phyloP scores from a whole-genome alignment of 2,329 filamentous ascomycete genomes.

The Colletotrichum caudatum region DNA sequence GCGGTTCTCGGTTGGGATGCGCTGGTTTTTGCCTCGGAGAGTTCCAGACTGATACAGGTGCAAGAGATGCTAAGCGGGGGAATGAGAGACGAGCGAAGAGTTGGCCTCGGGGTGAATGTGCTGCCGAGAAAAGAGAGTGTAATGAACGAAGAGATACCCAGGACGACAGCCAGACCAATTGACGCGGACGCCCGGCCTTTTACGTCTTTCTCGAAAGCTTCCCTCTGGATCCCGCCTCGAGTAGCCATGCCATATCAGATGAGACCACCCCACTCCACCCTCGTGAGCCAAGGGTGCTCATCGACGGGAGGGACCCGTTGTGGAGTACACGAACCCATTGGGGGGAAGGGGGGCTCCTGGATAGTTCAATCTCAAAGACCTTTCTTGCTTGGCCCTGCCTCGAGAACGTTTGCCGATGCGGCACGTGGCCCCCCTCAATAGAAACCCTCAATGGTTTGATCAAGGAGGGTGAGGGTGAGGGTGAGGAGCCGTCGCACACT shows the following conservation, averaged over 20 bases:
- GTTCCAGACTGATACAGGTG: background rate
- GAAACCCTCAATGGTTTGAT: slow-evolving; percentile 32
- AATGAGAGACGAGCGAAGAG: background rate
- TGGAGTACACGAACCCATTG: slow-evolving; percentile 25
- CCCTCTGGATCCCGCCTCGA: slow-evolving; percentile 13
- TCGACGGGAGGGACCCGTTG: slow-evolving; percentile 20
- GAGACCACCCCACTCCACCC: slow-evolving; percentile 29
- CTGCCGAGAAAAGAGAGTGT: background rate
- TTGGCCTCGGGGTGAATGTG: background rate
- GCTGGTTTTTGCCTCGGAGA: background rate
- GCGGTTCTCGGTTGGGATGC: background rate
- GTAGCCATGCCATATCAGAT: background rate
- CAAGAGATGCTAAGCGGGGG: background rate
- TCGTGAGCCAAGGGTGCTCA: slow-evolving; percentile 26
- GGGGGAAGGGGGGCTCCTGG: slow-evolving; percentile 3
- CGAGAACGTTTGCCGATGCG: slow-evolving; percentile 28
- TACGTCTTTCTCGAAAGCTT: slow-evolving; percentile 29
- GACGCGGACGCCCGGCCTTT: slow-evolving; percentile 2
- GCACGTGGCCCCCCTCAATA: slow-evolving; percentile 27
- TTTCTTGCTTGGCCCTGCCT: slow-evolving; percentile 24
- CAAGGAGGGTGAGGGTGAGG: slow-evolving; percentile 12
- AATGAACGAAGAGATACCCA: background rate
- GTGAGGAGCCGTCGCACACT: background rate
- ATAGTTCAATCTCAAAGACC: slow-evolving; percentile 5
- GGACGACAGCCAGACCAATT: background rate